Evolutionary conservation across 371 early-diverging fungal genomes (phyloP).

Genomic region (Rhizopus sp.): DNA sequence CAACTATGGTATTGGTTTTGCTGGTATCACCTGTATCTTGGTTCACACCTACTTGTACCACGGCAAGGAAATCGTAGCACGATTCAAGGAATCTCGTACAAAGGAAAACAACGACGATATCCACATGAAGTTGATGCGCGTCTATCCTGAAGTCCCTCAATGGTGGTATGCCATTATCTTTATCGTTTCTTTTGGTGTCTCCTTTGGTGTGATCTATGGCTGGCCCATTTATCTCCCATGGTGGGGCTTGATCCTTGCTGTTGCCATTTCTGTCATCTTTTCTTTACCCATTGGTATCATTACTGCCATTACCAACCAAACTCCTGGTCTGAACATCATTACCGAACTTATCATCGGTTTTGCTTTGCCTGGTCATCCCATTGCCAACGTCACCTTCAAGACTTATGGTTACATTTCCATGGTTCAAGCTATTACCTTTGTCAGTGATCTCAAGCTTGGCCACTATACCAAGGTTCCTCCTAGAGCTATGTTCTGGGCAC

Average conservation of each 20-base stretch:
- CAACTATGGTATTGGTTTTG: slow-evolving; percentile 65
- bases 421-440: slow-evolving; percentile 60
- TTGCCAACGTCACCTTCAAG: slow-evolving; percentile 71
- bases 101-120: slow-evolving; percentile 60
- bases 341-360: slow-evolving; percentile 71
- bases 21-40: slow-evolving; percentile 65
- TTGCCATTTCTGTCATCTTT: slow-evolving; percentile 63
- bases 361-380: slow-evolving; percentile 63
- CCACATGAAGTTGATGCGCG: slow-evolving; percentile 70
- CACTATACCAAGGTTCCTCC: slow-evolving; percentile 76
- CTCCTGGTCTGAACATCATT: slow-evolving; percentile 74
- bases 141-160: slow-evolving; percentile 71
- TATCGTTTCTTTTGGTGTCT: slow-evolving; percentile 41
- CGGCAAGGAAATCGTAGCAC: slow-evolving; percentile 60
- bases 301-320: slow-evolving; percentile 69
- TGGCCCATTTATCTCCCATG: slow-evolving; percentile 64
- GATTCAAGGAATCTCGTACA: slow-evolving; percentile 57
- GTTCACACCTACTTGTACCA: slow-evolving; percentile 66
- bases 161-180: slow-evolving; percentile 73
- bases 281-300: slow-evolving; percentile 83
- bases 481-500: slow-evolving; percentile 66
- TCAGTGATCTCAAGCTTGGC: slow-evolving; percentile 66
- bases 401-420: slow-evolving; percentile 66
- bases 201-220: slow-evolving; percentile 52
- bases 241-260: slow-evolving; percentile 71